phyloP scores from a whole-genome alignment of 371 early-diverging fungal species.

The Aphelidium insulamus region DNA sequence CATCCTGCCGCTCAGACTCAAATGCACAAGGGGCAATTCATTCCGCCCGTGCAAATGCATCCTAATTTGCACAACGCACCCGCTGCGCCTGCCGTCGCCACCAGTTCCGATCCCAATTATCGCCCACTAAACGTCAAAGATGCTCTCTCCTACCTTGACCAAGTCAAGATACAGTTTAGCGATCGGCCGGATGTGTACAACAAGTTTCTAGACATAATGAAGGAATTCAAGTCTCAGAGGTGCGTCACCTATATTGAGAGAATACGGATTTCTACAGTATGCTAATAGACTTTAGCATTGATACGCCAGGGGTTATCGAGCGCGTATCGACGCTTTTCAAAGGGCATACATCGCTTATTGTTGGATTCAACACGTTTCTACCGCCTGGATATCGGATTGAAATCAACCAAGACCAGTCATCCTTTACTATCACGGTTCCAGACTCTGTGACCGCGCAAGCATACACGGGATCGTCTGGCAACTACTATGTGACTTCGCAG shows the following conservation, averaged over 20 bases:
- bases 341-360: constrained; percentile 77
- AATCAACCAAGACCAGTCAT: constrained; percentile 42
- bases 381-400: constrained; percentile 92
- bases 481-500: too few relatives aligned
- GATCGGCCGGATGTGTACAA: constrained; percentile 91
- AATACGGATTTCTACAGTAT: background rate
- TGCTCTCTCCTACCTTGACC: constrained; percentile 91
- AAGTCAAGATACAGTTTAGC: constrained; percentile 82
- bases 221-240: constrained; percentile 95
- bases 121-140: constrained; percentile 37
- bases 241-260: constrained; percentile 8
- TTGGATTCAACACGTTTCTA: constrained; percentile 96
- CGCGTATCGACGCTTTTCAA: constrained; percentile 85
- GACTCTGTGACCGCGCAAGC: constrained; percentile 35
- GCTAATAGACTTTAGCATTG: constrained; percentile 33
- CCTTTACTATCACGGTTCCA: constrained; percentile 62
- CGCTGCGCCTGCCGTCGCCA: too few relatives aligned
- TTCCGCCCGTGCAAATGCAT: too few relatives aligned
- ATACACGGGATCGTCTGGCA: constrained; percentile 11
- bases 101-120: too few relatives aligned
- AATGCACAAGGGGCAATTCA: too few relatives aligned
- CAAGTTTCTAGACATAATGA: constrained; percentile 96
- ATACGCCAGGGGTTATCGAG: constrained; percentile 95
- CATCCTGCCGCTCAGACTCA: too few relatives aligned
- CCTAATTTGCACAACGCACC: too few relatives aligned